Evolutionary conservation across 257 asterid species (phyloP).

Genomic region (Solanum ossicruentum): DNA sequence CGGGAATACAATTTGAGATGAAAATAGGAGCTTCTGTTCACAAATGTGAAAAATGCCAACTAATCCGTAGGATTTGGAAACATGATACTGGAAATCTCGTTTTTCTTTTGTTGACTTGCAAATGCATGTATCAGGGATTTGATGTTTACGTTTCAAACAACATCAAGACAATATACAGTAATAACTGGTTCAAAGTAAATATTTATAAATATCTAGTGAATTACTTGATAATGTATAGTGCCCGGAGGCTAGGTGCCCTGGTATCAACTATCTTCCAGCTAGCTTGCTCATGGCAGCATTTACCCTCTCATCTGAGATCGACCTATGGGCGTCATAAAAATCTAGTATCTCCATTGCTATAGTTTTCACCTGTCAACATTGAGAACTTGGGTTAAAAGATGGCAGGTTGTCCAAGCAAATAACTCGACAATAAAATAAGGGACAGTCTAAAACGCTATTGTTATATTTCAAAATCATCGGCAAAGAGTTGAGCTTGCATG

Average conservation of each 20-base stretch:
- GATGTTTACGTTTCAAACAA: background rate
- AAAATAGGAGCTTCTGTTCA: background rate
- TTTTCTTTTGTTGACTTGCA: background rate
- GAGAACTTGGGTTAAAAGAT: background rate
- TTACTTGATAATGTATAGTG: background rate
- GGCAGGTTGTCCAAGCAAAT: background rate
- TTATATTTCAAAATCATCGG: background rate
- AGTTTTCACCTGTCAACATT: constrained; percentile 62
- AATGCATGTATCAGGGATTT: background rate
- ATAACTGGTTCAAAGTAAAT: background rate
- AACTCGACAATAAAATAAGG: background rate
- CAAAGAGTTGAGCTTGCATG: background rate
- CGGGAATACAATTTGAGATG: background rate
- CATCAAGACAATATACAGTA: background rate
- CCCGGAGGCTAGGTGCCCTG: background rate
- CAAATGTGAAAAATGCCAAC: background rate
- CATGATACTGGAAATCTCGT: background rate
- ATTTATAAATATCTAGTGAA: background rate
- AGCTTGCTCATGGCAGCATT: constrained; percentile 63
- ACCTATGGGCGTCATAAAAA: constrained; percentile 71
- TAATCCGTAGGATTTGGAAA: background rate
- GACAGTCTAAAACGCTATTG: background rate
- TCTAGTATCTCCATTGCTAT: constrained; percentile 89
- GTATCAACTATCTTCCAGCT: constrained; percentile 10
- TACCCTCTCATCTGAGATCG: constrained; percentile 63